Conservation (phyloP, 768 basidiomycete species). For the Sistotremastrum niveocremeum region DNA sequence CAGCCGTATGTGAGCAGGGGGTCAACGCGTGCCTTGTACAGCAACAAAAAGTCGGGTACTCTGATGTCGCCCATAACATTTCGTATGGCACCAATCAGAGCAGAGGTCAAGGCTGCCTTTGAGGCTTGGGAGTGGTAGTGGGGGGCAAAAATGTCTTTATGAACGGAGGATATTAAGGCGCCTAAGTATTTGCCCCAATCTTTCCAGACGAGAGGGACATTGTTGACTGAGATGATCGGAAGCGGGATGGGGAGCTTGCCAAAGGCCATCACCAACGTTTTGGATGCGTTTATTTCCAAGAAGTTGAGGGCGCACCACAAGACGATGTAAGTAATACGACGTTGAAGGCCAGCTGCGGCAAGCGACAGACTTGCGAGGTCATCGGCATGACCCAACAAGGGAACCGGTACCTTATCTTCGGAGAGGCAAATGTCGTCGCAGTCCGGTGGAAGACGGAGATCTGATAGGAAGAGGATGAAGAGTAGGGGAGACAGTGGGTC, state of each 20-base stretch:
- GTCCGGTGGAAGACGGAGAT: conserved; percentile 6
- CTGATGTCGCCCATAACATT: conserved; percentile 8
- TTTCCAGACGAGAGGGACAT: too few relatives aligned
- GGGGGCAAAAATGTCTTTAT: conserved; percentile 3
- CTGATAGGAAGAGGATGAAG: conserved; percentile 16
- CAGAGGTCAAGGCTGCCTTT: conserved; percentile 8
- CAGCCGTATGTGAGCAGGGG: conserved; percentile 14
- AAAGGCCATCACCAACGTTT: conserved; percentile 13
- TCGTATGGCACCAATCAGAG: conserved; percentile 9
- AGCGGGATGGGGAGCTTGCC: conserved; percentile 4
- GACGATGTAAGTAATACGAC: conserved; percentile 7
- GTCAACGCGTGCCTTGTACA: conserved; percentile 13
- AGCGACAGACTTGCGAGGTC: conserved; percentile 14
- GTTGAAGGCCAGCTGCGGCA: conserved; percentile 9
- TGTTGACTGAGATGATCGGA: not conserved
- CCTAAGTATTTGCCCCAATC: too few relatives aligned
- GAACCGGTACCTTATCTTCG: too few relatives aligned
- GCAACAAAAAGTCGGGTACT: conserved; percentile 6
- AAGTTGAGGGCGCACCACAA: conserved; percentile 15
- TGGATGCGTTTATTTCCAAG: conserved; percentile 14
- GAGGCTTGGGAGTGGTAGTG: conserved; percentile 10
- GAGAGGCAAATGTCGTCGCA: conserved; percentile 6
- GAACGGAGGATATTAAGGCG: not conserved
- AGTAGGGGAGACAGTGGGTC: conserved; percentile 16
- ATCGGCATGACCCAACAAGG: conserved; percentile 14